Conservation (phyloP, 352 stramenopile genomes). For the Phytophthora hybrid region DNA sequence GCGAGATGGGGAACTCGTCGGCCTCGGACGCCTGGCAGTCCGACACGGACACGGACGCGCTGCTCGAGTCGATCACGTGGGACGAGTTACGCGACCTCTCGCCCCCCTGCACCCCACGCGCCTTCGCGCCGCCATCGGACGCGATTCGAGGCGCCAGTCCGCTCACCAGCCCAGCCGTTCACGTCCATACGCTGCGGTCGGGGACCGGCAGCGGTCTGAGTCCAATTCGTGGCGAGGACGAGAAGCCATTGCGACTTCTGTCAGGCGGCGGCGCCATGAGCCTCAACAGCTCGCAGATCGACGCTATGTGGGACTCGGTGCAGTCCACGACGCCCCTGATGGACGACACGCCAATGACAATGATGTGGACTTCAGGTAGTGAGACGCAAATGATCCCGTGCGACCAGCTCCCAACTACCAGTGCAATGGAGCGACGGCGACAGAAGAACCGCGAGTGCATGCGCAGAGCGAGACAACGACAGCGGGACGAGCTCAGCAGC, state of each 20-base stretch:
- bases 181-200: slow-evolving; percentile 15
- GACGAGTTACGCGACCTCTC: slow-evolving; percentile 23
- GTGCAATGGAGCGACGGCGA: slow-evolving; percentile 40
- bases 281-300: slow-evolving; percentile 1
- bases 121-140: slow-evolving; percentile 10
- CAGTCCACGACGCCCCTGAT: slow-evolving; percentile 16
- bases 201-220: not conserved
- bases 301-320: slow-evolving; percentile 1
- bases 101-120: slow-evolving; percentile 1
- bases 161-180: slow-evolving; percentile 13
- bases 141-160: slow-evolving; percentile 27
- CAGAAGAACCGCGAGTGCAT: slow-evolving; percentile 60
- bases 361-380: not conserved
- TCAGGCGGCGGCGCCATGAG: not conserved
- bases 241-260: slow-evolving; percentile 11
- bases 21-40: slow-evolving; percentile 5
- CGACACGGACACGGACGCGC: slow-evolving; percentile 9
- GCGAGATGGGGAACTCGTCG: not conserved
- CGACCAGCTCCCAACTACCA: slow-evolving; percentile 26
- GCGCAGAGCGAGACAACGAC: slow-evolving; percentile 46
- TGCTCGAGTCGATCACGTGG: slow-evolving; percentile 28
- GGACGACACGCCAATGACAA: slow-evolving; percentile 11
- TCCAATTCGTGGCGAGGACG: slow-evolving; percentile 28
- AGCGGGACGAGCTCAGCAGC: slow-evolving; percentile 38
- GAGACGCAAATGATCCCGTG: slow-evolving; percentile 25